Conservation (phyloP, 2,329 filamentous ascomycete species). For the Rhexocercosporidium sp. region DNA sequence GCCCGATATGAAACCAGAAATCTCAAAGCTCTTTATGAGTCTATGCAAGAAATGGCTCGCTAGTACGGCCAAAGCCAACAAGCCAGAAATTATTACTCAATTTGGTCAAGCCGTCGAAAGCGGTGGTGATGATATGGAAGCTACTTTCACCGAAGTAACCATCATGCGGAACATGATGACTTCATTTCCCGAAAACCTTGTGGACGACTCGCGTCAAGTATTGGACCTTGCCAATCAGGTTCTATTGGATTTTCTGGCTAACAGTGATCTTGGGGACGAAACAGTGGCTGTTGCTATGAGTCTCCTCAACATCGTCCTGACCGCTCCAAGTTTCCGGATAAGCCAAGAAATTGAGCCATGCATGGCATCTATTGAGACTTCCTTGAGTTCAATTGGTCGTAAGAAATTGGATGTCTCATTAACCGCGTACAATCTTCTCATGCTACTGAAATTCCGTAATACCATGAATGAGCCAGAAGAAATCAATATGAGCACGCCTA, state of each 20-base stretch:
- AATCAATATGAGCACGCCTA: conserved; percentile 38
- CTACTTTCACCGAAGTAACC: conserved; percentile 61
- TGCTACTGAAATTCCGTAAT: conserved; percentile 61
- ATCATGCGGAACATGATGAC: conserved; percentile 70
- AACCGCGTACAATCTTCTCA: conserved; percentile 60
- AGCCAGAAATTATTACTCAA: conserved; percentile 36
- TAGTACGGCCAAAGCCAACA: conserved; percentile 28
- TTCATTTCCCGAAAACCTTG: conserved; percentile 65
- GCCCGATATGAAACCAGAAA: conserved; percentile 46
- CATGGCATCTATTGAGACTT: conserved; percentile 53
- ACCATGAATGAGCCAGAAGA: conserved; percentile 51
- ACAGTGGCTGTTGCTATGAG: conserved; percentile 60
- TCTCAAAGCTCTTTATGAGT: conserved; percentile 64
- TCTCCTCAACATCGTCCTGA: conserved; percentile 64
- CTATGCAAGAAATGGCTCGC: conserved; percentile 64
- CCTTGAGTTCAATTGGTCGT: conserved; percentile 51
- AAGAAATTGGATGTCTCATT: conserved; percentile 50
- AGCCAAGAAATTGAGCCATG: conserved; percentile 48
- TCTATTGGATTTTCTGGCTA: conserved; percentile 44
- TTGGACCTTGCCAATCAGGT: conserved; percentile 68
- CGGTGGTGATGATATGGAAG: conserved; percentile 47
- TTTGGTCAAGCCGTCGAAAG: conserved; percentile 42
- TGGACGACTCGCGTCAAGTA: conserved; percentile 67
- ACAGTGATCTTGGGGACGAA: conserved; percentile 52
- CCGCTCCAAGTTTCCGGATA: conserved; percentile 59